Percentiles rank a stretch among this genome's conserved stretches.
These are phyloP conservation scores for Rhizopogon roseolus DNA, from an alignment of 768 basidiomycete species.

Conservation along the genomic window DNA sequence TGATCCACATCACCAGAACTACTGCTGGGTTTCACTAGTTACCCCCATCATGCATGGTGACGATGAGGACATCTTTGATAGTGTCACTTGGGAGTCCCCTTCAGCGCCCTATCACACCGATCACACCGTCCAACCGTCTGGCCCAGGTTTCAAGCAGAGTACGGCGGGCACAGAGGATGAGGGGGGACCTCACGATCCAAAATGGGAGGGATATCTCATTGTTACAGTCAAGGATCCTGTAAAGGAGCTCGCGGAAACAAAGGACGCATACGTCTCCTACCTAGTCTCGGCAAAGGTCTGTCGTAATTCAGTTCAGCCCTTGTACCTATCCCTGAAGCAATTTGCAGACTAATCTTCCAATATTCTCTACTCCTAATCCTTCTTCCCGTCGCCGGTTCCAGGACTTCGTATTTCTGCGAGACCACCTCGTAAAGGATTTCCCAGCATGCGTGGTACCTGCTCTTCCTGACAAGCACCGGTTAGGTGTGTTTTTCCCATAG, in stretches of 20 bases:
- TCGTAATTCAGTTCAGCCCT: background rate
- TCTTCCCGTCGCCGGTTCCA: constrained; percentile 87
- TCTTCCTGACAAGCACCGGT: constrained; percentile 91
- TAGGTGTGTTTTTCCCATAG: constrained; percentile 55
- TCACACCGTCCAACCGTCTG: constrained; percentile 34
- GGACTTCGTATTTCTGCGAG: constrained; percentile 92
- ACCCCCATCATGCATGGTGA: constrained; percentile 64
- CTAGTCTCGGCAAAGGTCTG: constrained; percentile 82
- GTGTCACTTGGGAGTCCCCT: constrained; percentile 86
- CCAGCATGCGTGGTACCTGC: constrained; percentile 98
- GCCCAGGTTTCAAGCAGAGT: constrained; percentile 81
- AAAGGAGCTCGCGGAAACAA: constrained; percentile 94
- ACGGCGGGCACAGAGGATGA: constrained; percentile 64
- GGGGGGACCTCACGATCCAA: constrained; percentile 70
- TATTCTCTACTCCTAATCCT: constrained; percentile 73
- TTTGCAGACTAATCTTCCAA: constrained; percentile 80
- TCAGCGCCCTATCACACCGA: constrained; percentile 50
- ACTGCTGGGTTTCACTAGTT: background rate
- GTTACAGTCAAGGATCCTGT: constrained; percentile 87
- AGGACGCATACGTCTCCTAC: constrained; percentile 96
- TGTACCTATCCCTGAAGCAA: constrained; percentile 6
- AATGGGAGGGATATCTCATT: constrained; percentile 86
- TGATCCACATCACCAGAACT: background rate
- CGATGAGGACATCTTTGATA: constrained; percentile 89
- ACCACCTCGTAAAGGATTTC: constrained; percentile 86